A percentile compares a stretch with the other conserved stretches of the same genome.
phyloP scores from a whole-genome alignment of 1,284 basidiomycete genomes.

The Exobasidium cylindrosporum region DNA sequence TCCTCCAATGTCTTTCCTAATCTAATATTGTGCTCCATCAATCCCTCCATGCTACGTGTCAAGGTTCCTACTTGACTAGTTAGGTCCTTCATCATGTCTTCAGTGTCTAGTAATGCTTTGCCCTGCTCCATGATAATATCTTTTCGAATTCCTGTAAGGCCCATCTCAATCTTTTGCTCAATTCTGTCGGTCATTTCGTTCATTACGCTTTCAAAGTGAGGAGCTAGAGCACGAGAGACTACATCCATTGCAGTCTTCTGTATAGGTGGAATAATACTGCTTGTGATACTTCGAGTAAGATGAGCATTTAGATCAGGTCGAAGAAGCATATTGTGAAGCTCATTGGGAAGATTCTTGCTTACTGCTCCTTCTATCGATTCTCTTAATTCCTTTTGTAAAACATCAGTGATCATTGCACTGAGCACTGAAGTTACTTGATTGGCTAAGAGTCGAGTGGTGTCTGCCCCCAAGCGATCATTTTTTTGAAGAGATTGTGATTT shows the following conservation, averaged over 20 bases:
- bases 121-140: slow-evolving; percentile 26
- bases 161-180: slow-evolving; percentile 23
- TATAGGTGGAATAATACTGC: slow-evolving; percentile 30
- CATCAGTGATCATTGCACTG: not conserved
- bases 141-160: slow-evolving; percentile 32
- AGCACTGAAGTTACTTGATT: not conserved
- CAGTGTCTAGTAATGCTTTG: slow-evolving; percentile 21
- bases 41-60: slow-evolving; percentile 1
- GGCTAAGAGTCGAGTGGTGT: not conserved
- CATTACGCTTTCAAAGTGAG: slow-evolving; percentile 34
- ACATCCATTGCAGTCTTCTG: slow-evolving; percentile 35
- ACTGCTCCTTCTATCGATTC: slow-evolving; percentile 4
- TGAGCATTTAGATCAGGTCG: slow-evolving; percentile 26
- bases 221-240: slow-evolving; percentile 30
- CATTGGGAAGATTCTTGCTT: slow-evolving; percentile 18
- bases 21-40: slow-evolving; percentile 8
- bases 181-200: slow-evolving; percentile 19
- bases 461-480: not conserved
- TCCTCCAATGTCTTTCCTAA: slow-evolving; percentile 7
- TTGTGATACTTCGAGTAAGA: slow-evolving; percentile 26
- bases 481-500: not conserved
- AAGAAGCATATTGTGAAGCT: slow-evolving; percentile 27
- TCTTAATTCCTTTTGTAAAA: not conserved
- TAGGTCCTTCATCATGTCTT: slow-evolving; percentile 10
- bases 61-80: slow-evolving; percentile 4